These are phyloP conservation scores for Patellaria atrata DNA, from an alignment of 495 filamentous ascomycete genomes.

Conservation along the genomic window DNA sequence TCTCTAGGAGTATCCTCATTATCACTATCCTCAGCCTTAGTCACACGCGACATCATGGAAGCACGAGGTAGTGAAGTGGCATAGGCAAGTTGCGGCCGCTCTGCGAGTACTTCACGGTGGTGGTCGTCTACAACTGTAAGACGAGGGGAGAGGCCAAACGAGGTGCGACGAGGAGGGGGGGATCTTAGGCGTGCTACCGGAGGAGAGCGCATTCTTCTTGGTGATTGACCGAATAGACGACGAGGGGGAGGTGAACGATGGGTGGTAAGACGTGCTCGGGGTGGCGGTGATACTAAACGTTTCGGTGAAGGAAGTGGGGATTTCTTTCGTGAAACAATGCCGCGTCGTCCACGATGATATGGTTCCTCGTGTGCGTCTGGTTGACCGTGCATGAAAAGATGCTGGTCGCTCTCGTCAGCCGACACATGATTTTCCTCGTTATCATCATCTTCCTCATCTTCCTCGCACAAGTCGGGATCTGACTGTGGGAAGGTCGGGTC, in stretches of 20 bases:
- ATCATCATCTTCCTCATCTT: constrained; percentile 33
- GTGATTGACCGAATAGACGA: constrained; percentile 51
- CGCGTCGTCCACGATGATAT: constrained; percentile 25
- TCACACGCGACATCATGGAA: constrained; percentile 5
- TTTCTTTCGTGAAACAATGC: constrained; percentile 27
- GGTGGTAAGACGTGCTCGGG: constrained; percentile 26
- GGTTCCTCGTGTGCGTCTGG: constrained; percentile 33
- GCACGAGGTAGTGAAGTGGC: constrained; percentile 27
- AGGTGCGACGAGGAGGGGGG: constrained; percentile 39
- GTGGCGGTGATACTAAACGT: constrained; percentile 34
- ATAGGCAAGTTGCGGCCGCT: constrained; percentile 24
- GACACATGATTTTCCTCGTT: constrained; percentile 4
- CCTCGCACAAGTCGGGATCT: constrained; percentile 62
- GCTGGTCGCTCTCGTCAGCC: constrained; percentile 39
- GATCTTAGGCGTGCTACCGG: constrained; percentile 36
- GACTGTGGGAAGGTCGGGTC: constrained; percentile 94
- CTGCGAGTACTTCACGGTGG: constrained; percentile 18
- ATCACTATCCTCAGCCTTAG: constrained; percentile 12
- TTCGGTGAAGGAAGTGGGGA: constrained; percentile 35
- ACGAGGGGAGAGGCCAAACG: constrained; percentile 14
- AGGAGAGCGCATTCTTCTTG: constrained; percentile 55
- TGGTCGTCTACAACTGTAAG: constrained; percentile 1
- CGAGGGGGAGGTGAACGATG: constrained; percentile 46
- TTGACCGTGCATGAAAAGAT: constrained; percentile 43
- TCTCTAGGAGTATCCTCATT: constrained; percentile 16